Conservation (phyloP, 176 grass and related monocot species). For the barley (Hordeum vulgare) region MorexV3_pseudomolecules_assembly NC_058518.1:395100537-395101036, state of each 20-base stretch:
- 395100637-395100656: not conserved
- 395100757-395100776: conserved; percentile 43
- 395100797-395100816: conserved; percentile 29
- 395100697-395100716: conserved; percentile 27
- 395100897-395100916: conserved; percentile 82
- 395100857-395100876: conserved; percentile 80
- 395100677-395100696: conserved; percentile 14
- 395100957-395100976: conserved; percentile 84
- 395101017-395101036: conserved; percentile 91
- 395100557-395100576: not conserved
- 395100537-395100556: not conserved
- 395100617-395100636: not conserved
- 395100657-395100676: not conserved
- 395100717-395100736: conserved; percentile 18
- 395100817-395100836: not conserved
- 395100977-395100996: conserved; percentile 76
- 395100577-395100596: not conserved
- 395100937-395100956: conserved; percentile 80
- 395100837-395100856: conserved; percentile 42
- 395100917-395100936: conserved; percentile 79
- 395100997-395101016: conserved; percentile 72
- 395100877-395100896: conserved; percentile 87
- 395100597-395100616: not conserved
- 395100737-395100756: conserved; percentile 55
- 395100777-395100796: conserved; percentile 46